phyloP scores from a whole-genome alignment of 768 basidiomycete genomes.

The Rhizopogon vulgaris region DNA sequence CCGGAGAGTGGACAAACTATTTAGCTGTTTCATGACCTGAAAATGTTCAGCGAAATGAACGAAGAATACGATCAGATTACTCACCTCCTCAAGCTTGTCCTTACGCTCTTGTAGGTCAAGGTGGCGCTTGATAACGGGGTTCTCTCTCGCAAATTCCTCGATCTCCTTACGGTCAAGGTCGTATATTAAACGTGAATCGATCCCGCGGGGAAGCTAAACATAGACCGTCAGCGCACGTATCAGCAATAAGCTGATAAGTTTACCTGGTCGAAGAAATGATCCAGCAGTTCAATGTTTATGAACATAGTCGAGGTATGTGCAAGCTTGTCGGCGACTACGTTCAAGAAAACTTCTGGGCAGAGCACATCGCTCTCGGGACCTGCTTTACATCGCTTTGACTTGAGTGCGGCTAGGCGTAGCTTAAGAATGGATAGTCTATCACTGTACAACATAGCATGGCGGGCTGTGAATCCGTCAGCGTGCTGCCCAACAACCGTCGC shows the following conservation, averaged over 20 bases:
- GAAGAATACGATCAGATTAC: conserved; percentile 4
- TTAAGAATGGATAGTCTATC: conserved; percentile 81
- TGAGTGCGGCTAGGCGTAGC: conserved; percentile 79
- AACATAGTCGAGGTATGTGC: conserved; percentile 96
- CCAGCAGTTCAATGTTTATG: conserved; percentile 96
- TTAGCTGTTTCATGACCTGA: conserved; percentile 93
- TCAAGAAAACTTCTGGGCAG: conserved; percentile 95
- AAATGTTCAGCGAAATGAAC: conserved; percentile 3
- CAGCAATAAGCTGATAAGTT: conserved; percentile 12
- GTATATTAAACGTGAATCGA: conserved; percentile 88
- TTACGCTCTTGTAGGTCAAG: conserved; percentile 94
- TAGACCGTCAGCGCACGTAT: background rate
- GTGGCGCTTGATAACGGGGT: conserved; percentile 81
- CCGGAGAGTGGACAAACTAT: conserved; percentile 83
- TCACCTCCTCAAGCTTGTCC: conserved; percentile 92
- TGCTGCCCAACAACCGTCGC: conserved; percentile 5
- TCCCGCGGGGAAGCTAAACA: conserved; percentile 89
- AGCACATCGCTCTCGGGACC: conserved; percentile 86
- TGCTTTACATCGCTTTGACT: conserved; percentile 79
- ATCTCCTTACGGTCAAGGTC: conserved; percentile 91
- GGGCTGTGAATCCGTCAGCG: conserved; percentile 46
- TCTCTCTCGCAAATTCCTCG: conserved; percentile 89
- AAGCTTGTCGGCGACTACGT: conserved; percentile 94
- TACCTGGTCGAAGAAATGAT: conserved; percentile 98
- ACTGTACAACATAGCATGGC: conserved; percentile 84